phyloP scores from a whole-genome alignment of 306 rosid species.

The Gastrolobium villosum region DNA sequence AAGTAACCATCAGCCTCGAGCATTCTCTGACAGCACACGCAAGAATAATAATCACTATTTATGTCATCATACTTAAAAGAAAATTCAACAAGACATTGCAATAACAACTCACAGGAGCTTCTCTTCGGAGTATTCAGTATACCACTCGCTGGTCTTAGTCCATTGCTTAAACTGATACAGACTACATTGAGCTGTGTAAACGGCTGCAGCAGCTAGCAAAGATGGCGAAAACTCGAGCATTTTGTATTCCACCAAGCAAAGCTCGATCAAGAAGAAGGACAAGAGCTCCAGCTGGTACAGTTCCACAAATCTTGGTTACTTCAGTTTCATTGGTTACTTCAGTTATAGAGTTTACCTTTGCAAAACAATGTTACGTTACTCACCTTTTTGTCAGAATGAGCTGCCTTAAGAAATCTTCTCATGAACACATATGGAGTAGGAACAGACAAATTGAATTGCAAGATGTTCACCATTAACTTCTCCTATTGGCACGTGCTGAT shows the following conservation, averaged over 20 bases:
- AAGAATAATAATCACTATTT: not conserved
- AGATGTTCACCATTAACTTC: conserved; percentile 57
- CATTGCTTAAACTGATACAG: conserved; percentile 69
- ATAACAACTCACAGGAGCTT: conserved; percentile 70
- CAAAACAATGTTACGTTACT: conserved; percentile 1
- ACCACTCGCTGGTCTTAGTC: conserved; percentile 83
- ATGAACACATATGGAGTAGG: conserved; percentile 61
- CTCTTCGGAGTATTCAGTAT: conserved; percentile 71
- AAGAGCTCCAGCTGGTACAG: conserved; percentile 73
- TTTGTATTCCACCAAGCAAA: conserved; percentile 80
- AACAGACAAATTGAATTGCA: conserved; percentile 56
- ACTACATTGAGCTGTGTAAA: conserved; percentile 77
- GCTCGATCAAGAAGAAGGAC: conserved; percentile 84
- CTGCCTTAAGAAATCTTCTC: conserved; percentile 61
- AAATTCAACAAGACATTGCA: conserved; percentile 14
- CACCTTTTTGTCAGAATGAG: conserved; percentile 54
- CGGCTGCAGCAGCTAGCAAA: conserved; percentile 85
- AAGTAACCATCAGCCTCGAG: conserved; percentile 77
- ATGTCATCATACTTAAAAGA: not conserved
- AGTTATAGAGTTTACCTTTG: not conserved
- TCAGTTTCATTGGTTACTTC: not conserved
- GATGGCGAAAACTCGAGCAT: conserved; percentile 84
- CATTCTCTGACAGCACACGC: conserved; percentile 65
- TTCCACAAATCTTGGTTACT: conserved; percentile 35
- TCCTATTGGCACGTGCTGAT: conserved; percentile 46